Evolutionary conservation across 2,329 filamentous ascomycete species (phyloP).

Genomic region (Aspergillus unguis): DNA sequence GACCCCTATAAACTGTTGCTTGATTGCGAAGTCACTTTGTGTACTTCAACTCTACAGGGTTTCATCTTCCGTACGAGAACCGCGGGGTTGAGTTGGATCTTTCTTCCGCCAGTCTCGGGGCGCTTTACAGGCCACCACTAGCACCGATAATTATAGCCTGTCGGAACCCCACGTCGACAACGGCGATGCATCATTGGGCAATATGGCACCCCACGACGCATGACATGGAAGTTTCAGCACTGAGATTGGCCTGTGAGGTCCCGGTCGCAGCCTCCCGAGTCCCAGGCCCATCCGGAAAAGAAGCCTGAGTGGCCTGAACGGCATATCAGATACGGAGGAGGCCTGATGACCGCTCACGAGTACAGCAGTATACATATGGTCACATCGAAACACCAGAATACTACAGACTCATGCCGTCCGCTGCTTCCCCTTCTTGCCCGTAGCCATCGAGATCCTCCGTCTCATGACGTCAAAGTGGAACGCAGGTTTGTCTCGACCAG

Average conservation of each 20-base stretch:
- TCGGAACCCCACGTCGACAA: slow-evolving; percentile 10
- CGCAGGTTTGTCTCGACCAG: slow-evolving; percentile 3
- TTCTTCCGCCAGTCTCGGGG: slow-evolving; percentile 1
- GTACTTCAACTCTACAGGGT: too few species aligned
- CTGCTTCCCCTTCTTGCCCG: not conserved
- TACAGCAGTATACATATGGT: too few species aligned
- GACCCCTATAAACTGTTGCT: not conserved
- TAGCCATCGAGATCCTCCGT: not conserved
- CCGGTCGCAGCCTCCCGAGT: slow-evolving; percentile 7
- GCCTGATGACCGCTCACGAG: not conserved
- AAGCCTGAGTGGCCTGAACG: slow-evolving; percentile 4
- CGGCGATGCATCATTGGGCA: slow-evolving; percentile 3
- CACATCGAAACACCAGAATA: too few species aligned
- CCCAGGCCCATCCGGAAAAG: slow-evolving; percentile 1
- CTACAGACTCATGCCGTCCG: too few species aligned
- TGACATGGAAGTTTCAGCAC: slow-evolving; percentile 6
- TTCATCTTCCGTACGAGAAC: too few species aligned
- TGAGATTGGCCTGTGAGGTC: not conserved
- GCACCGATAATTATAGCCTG: slow-evolving; percentile 8
- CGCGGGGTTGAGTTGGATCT: not conserved
- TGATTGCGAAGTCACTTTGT: not conserved
- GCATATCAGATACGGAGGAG: slow-evolving; percentile 4
- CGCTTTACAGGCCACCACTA: not conserved
- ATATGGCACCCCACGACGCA: slow-evolving; percentile 7
- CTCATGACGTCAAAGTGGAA: slow-evolving; percentile 14